phyloP scores from a whole-genome alignment of 805 yeast genomes.

The Yamadazyma tumulicola region DNA sequence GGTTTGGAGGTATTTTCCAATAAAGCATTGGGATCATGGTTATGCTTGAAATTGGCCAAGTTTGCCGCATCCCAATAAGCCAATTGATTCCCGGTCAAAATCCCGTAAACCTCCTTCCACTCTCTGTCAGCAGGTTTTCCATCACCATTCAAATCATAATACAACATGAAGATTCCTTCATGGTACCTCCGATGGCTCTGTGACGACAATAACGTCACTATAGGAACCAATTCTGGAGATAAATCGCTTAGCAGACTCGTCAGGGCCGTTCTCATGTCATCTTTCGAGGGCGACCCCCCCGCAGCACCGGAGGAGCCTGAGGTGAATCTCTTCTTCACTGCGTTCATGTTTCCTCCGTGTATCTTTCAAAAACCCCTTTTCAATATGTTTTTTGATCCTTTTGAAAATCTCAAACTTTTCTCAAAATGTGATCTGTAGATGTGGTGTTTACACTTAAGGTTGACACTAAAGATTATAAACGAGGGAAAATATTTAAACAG shows the following conservation, averaged over 20 bases:
- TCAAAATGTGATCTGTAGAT: too few relatives aligned
- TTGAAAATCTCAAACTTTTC: too few relatives aligned
- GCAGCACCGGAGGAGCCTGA: slow-evolving; percentile 15
- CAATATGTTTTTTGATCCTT: too few relatives aligned
- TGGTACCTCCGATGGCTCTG: slow-evolving; percentile 72
- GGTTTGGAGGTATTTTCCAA: slow-evolving; percentile 69
- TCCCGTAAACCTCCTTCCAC: slow-evolving; percentile 94
- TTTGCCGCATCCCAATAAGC: slow-evolving; percentile 87
- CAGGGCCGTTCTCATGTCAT: slow-evolving; percentile 5
- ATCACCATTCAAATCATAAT: slow-evolving; percentile 73
- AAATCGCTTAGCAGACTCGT: slow-evolving; percentile 20
- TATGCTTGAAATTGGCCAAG: slow-evolving; percentile 48
- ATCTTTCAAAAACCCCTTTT: too few relatives aligned
- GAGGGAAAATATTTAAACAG: too few relatives aligned
- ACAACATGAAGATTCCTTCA: slow-evolving; percentile 72
- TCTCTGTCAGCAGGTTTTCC: slow-evolving; percentile 80
- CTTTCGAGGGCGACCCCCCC: slow-evolving; percentile 11
- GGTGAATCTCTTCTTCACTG: slow-evolving; percentile 23
- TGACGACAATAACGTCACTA: slow-evolving; percentile 68
- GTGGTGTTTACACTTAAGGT: too few relatives aligned
- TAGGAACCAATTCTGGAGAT: slow-evolving; percentile 58
- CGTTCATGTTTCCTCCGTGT: slow-evolving; percentile 13
- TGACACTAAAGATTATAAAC: too few relatives aligned
- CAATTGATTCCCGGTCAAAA: slow-evolving; percentile 82
- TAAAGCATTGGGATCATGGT: slow-evolving; percentile 46